Evolutionary conservation across 257 asterid species (phyloP).

Genomic region (Scutellaria barbata): DNA sequence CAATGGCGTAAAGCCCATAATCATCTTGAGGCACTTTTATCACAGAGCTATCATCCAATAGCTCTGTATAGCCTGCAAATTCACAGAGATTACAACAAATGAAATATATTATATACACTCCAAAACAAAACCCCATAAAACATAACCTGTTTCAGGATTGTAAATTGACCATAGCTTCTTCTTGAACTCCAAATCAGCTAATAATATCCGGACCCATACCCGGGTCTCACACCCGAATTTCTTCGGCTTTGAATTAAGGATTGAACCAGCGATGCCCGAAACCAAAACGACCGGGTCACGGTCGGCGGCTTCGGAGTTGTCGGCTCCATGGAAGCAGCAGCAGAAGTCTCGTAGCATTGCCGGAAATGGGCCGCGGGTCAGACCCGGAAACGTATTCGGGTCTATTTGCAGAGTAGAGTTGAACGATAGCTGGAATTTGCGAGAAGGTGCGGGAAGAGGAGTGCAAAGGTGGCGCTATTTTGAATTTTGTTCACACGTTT

Average conservation of each 20-base stretch:
- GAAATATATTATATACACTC: too few relatives aligned
- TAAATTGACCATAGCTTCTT: conserved; percentile 74
- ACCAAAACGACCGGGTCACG: conserved; percentile 80
- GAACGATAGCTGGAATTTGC: conserved; percentile 28
- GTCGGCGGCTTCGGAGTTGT: conserved; percentile 60
- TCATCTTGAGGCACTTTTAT: conserved; percentile 93
- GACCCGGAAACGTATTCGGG: conserved; percentile 34
- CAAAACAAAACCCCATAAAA: conserved; percentile 6
- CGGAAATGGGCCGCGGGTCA: neutral
- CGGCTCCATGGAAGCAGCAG: conserved; percentile 42
- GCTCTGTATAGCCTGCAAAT: conserved; percentile 78
- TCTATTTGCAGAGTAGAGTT: conserved; percentile 22
- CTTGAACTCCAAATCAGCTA: conserved; percentile 90
- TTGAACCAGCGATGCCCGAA: conserved; percentile 79
- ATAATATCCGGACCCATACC: conserved; percentile 84
- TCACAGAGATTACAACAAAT: neutral
- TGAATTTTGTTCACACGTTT: neutral
- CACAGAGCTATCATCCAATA: conserved; percentile 68
- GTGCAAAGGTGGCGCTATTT: conserved; percentile 13
- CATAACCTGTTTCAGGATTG: conserved; percentile 62
- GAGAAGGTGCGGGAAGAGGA: neutral
- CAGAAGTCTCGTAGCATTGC: conserved; percentile 48
- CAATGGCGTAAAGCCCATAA: conserved; percentile 93
- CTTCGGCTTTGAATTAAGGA: conserved; percentile 74
- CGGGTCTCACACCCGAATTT: conserved; percentile 68